These are phyloP conservation scores for Trypanosoma mega DNA, from an alignment of 208 protist species.

Conservation along the genomic window DNA sequence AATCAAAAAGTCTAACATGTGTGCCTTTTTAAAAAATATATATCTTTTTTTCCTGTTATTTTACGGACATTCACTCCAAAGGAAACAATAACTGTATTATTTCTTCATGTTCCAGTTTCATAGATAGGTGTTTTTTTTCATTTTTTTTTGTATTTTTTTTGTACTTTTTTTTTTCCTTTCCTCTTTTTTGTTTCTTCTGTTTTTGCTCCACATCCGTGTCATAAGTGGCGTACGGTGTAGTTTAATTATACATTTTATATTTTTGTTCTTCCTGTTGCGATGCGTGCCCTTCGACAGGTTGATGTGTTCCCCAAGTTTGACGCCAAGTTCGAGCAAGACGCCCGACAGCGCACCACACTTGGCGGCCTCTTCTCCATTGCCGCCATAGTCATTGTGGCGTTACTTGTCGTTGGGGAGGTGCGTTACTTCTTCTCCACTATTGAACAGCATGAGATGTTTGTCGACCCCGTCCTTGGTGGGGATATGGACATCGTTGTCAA, in stretches of 20 bases:
- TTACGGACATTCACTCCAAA: background rate
- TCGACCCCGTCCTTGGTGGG: constrained; percentile 60
- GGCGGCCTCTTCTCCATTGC: constrained; percentile 59
- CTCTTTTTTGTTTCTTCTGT: constrained; percentile 1
- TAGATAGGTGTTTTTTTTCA: constrained; percentile 6
- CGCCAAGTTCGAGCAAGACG: constrained; percentile 79
- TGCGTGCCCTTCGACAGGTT: constrained; percentile 44
- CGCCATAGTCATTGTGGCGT: constrained; percentile 43
- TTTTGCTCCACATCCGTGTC: no score
- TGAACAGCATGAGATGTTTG: constrained; percentile 67
- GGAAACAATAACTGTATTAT: background rate
- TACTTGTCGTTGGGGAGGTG: constrained; percentile 66
- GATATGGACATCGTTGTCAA: constrained; percentile 68
- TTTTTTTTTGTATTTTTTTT: constrained; percentile 12
- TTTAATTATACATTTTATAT: constrained; percentile 4
- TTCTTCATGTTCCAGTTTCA: background rate
- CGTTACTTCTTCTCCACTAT: constrained; percentile 64
- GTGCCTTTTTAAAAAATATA: no score
- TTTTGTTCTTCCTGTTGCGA: constrained; percentile 2
- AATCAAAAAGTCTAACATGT: no score
- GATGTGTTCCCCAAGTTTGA: constrained; percentile 92
- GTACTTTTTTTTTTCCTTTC: constrained; percentile 12
- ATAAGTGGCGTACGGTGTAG: no score
- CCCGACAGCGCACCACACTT: constrained; percentile 47
- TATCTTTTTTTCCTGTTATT: no score